Evolutionary conservation across 2,329 filamentous ascomycete species (phyloP), one percentile per base, ranked within the genome.

Genomic region (Coniochaeta ligniaria): DNA sequence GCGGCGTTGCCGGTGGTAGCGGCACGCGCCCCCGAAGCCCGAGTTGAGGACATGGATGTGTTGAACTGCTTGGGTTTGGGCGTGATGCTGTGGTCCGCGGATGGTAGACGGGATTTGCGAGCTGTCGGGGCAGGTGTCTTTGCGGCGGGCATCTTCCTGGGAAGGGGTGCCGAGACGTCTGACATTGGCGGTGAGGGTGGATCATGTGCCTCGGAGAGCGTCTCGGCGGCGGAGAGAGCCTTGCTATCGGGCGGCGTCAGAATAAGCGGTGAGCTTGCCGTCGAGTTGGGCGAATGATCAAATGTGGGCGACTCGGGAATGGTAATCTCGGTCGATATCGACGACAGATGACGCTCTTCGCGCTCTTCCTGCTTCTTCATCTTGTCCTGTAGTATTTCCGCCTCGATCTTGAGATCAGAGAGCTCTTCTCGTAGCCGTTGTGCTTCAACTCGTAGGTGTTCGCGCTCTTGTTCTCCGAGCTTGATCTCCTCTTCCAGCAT

Each of bases 401-500:
- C 89, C 76, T 99, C 95, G 64, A 99, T 92, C 79, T 92, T 96
- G 66, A 97, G 82, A 72, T 99, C 95, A 6, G 91, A 90, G 14
- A 98, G 80, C 73, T 99, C 95, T 70, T 97, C 93, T 43, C 92
- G 87, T 63, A 98, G 78, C 57, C 94, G 84, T 75, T 99, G 95
- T 11, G 89, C 86, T 69, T 98, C 93, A 68, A 99, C 97, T 58
- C 95, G 87, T 63, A 99, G 79, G 8, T 80, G 77, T 74, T 99
- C 95, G 70, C 95, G 86, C 74, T 99, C 95, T 75, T 96, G 90
- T 71, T 99, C 95, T 55, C 92, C 91, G 52, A 86, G 83, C 75
- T 89, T 94, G 70, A 98, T 90, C 74, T 98, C 95, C 73, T 97
- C 93, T 72, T 99, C 95, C 76, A 97, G 84, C 83, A 99, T 86